These are phyloP conservation scores for Thielaviopsis punctulata DNA, from an alignment of 2,329 filamentous ascomycete genomes.

Conservation along the genomic window DNA sequence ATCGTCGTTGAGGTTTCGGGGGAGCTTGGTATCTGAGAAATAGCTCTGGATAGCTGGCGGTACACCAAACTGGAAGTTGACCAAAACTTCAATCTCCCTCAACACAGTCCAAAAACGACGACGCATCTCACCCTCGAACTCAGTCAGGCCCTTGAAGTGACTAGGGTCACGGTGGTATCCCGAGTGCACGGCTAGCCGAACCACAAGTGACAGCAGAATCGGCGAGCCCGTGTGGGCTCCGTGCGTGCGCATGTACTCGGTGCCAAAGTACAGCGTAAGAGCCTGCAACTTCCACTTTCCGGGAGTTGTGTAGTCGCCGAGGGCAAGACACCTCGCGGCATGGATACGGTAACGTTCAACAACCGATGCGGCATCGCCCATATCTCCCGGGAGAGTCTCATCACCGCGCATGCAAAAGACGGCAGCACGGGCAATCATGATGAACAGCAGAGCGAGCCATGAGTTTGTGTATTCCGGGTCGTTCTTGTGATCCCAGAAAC, in stretches of 20 bases:
- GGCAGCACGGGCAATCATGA: constrained; percentile 18
- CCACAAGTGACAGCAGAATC: constrained; percentile 16
- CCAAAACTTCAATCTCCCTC: constrained; percentile 34
- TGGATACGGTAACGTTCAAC: constrained; percentile 15
- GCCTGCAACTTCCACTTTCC: constrained; percentile 15
- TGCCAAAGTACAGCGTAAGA: constrained; percentile 17
- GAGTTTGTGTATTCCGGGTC: constrained; percentile 13
- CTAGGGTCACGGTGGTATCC: constrained; percentile 40
- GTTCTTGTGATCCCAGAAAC: constrained; percentile 17
- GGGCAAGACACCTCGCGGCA: constrained; percentile 17
- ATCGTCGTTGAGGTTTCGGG: constrained; percentile 29
- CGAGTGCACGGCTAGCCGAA: constrained; percentile 33
- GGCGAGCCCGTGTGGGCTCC: constrained; percentile 17
- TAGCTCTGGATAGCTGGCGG: constrained; percentile 31
- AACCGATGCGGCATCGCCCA: constrained; percentile 13
- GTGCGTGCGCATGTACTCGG: constrained; percentile 16
- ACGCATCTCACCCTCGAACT: constrained; percentile 34
- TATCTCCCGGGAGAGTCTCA: constrained; percentile 13
- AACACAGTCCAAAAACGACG: constrained; percentile 38
- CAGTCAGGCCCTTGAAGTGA: constrained; percentile 29
- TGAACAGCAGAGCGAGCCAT: constrained; percentile 19
- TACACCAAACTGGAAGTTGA: constrained; percentile 35
- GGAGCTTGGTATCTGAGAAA: constrained; percentile 28
- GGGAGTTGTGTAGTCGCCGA: constrained; percentile 18
- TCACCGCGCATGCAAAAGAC: constrained; percentile 15